Evolutionary conservation across 805 yeast genomes (phyloP).

Genomic region (Scheffersomyces stipitis): DNA sequence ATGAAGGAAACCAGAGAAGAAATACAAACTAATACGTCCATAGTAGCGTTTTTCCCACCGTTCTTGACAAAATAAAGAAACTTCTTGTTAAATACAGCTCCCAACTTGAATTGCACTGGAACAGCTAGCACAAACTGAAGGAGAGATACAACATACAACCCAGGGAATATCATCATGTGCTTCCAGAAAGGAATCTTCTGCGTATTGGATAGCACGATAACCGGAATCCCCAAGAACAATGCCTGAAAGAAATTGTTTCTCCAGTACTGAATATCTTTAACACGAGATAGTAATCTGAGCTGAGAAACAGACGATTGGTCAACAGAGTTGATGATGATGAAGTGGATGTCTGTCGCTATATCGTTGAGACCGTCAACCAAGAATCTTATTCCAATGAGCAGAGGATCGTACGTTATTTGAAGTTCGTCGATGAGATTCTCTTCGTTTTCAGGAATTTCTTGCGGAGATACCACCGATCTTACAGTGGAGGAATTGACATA

Average conservation of each 20-base stretch:
- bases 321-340: conserved; percentile 44
- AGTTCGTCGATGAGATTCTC: conserved; percentile 33
- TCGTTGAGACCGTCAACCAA: conserved; percentile 47
- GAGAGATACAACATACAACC: conserved; percentile 64
- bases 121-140: conserved; percentile 57
- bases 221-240: conserved; percentile 60
- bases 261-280: conserved; percentile 76
- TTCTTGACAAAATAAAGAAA: conserved; percentile 66
- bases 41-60: conserved; percentile 61
- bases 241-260: conserved; percentile 52
- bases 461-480: conserved; percentile 7
- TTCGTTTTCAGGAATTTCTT: conserved; percentile 13
- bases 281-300: conserved; percentile 62
- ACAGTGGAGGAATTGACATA: conserved; percentile 14
- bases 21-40: conserved; percentile 87
- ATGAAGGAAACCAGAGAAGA: conserved; percentile 78
- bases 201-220: conserved; percentile 51
- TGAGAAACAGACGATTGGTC: conserved; percentile 64
- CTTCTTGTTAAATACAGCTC: conserved; percentile 62
- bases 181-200: conserved; percentile 35
- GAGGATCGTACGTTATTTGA: conserved; percentile 50
- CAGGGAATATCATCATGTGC: conserved; percentile 45
- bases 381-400: conserved; percentile 59
- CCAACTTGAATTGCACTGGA: conserved; percentile 67
- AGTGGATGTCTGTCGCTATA: conserved; percentile 56